These are phyloP conservation scores for Lumnitzera racemosa DNA, from an alignment of 345 rosid genomes.

Conservation along the genomic window DNA sequence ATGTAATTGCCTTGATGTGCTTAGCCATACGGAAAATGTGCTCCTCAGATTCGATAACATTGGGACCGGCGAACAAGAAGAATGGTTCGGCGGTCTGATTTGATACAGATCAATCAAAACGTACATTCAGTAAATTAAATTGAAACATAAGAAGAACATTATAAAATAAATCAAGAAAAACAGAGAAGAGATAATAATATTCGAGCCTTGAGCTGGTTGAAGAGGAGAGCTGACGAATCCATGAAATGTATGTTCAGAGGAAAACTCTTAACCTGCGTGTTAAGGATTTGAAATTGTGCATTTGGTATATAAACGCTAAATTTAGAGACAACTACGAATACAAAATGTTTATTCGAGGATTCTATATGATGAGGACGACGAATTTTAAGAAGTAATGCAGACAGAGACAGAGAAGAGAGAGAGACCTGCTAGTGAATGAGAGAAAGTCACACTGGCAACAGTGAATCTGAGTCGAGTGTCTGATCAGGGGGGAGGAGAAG, in stretches of 20 bases:
- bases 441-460: no score
- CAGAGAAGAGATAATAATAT: not conserved
- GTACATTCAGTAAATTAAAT: slow-evolving; percentile 1
- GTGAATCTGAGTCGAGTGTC: no score
- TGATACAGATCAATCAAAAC: not conserved
- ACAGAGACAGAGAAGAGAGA: no score
- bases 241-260: slow-evolving; percentile 10
- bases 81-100: slow-evolving; percentile 78
- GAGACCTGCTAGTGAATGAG: no score
- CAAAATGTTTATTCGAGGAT: no score
- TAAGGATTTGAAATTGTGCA: no score
- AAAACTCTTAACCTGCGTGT: no score
- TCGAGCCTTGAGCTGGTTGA: slow-evolving; percentile 64
- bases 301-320: no score
- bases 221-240: slow-evolving; percentile 50
- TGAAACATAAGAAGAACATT: not conserved
- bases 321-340: no score
- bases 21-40: slow-evolving; percentile 75
- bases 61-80: slow-evolving; percentile 89
- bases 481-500: no score
- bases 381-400: no score
- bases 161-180: not conserved
- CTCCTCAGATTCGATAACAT: slow-evolving; percentile 96
- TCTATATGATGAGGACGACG: no score
- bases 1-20: slow-evolving; percentile 52